Evolutionary conservation across 106 monocot genomes (phyloP), one percentile per base, ranked within the genome.

Genomic region (Alisma plantagoaquatica): DNA sequence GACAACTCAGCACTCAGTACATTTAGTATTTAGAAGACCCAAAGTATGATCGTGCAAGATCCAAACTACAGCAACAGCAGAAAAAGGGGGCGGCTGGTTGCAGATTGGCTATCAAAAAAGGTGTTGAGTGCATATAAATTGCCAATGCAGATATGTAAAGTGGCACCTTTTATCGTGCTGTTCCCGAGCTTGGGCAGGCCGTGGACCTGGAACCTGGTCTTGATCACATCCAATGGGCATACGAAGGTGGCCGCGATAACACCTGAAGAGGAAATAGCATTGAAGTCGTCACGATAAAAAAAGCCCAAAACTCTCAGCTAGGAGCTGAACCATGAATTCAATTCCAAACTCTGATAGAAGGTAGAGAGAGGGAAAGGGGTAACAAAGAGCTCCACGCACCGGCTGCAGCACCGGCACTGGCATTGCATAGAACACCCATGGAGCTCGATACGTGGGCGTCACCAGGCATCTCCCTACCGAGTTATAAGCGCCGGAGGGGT

Each of bases 221-320:
- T 88, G 72, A 88, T 83, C 62, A 88, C 82, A 70, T 88, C 87
- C 57, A 88, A 49, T 12, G 87, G 87, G 69, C 87, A 88, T 22
- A 88, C 82, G 29, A 88, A 75, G 21, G 78, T 82, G 12, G 87
- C 87, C n/a, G 87, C 78, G n/a, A 88, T 76, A 9, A 64, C 75
- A 49, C 87, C 87, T 88, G 41, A 23, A 43, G 3, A 15, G 19
- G 3, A 14, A 33, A 27, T n/a, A n/a, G n/a, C n/a, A n/a, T n/a
- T n/a, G n/a, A n/a, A n/a, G n/a, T n/a, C 8, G 26, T 4, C 0
- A 4, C 19, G 26, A 24, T 49, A 21, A 49, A 0, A 14, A 24
- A 4, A n/a, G n/a, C 2, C 49, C 3, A 12, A 12, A 11, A 24
- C 10, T 2, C 26, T 2, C 22, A 7, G 10, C 2, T 19, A 22